A percentile compares a stretch with the other conserved stretches of the same genome.
Evolutionary conservation across 2,329 filamentous ascomycete species (phyloP).

Genomic region (Hypoxylon sp.): DNA sequence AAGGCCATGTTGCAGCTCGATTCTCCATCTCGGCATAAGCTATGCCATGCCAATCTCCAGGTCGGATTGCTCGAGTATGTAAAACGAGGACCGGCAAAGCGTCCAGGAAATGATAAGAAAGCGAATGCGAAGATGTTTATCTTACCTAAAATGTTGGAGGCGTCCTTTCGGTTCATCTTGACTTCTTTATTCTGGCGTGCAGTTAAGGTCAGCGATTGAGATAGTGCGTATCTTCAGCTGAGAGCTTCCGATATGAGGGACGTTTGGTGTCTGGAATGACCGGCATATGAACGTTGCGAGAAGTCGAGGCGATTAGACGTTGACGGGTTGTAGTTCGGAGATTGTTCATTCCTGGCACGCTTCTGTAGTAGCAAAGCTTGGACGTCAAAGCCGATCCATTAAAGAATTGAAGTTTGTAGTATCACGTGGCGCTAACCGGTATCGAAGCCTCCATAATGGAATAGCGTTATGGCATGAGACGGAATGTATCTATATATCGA

Average conservation of each 20-base stretch:
- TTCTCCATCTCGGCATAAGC: not conserved
- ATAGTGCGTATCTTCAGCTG: not conserved
- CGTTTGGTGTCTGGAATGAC: not conserved
- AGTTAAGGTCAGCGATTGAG: not conserved
- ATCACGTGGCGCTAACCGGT: not conserved
- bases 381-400: not conserved
- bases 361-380: not conserved
- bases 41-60: not conserved
- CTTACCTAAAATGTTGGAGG: slow-evolving; percentile 43
- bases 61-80: too few species aligned
- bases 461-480: too few species aligned
- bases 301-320: not conserved
- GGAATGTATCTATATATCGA: too few species aligned
- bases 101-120: not conserved
- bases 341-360: not conserved
- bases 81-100: not conserved
- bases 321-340: not conserved
- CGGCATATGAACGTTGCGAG: not conserved
- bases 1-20: too few species aligned
- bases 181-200: not conserved
- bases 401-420: not conserved
- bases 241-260: not conserved
- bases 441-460: not conserved
- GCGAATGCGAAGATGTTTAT: not conserved
- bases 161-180: slow-evolving; percentile 42